phyloP scores from a whole-genome alignment of 768 basidiomycete species.

The Rubroboletus pulcherrimus region DNA sequence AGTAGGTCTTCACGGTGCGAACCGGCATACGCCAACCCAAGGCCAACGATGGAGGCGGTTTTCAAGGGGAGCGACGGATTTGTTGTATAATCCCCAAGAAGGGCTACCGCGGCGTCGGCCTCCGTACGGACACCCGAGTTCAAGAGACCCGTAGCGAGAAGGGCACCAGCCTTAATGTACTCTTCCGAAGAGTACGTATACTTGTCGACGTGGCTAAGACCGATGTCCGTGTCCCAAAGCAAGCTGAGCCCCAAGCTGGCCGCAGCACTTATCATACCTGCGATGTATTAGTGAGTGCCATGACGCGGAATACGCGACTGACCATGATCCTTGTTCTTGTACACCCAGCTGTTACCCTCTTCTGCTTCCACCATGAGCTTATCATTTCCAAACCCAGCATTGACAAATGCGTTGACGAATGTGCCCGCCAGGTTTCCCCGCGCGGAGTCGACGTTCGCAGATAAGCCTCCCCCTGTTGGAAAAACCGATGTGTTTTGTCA shows the following conservation, averaged over 20 bases:
- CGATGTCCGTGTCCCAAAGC: conserved; percentile 95
- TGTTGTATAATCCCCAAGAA: conserved; percentile 86
- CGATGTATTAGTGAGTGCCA: conserved; percentile 1
- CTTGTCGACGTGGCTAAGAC: conserved; percentile 92
- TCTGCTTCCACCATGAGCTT: conserved; percentile 97
- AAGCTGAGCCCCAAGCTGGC: conserved; percentile 91
- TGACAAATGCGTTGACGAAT: conserved; percentile 98
- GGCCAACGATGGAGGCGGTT: conserved; percentile 85
- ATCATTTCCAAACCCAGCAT: conserved; percentile 97
- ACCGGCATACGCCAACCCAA: conserved; percentile 94
- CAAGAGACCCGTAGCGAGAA: conserved; percentile 91
- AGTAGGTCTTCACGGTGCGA: conserved; percentile 85
- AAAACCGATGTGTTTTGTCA: not conserved
- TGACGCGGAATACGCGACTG: conserved; percentile 13
- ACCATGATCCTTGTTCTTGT: conserved; percentile 99
- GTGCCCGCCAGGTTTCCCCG: conserved; percentile 93
- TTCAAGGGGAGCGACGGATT: conserved; percentile 82
- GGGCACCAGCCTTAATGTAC: conserved; percentile 95
- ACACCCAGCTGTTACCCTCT: conserved; percentile 97
- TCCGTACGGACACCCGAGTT: conserved; percentile 89
- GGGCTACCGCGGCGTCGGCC: conserved; percentile 86
- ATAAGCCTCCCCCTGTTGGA: conserved; percentile 54
- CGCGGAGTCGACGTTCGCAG: conserved; percentile 86
- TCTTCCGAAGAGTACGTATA: conserved; percentile 97
- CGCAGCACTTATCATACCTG: conserved; percentile 94